phyloP scores from a whole-genome alignment of 1,139 yeast species.

The Yamadazyma pseudoaaseri region DNA sequence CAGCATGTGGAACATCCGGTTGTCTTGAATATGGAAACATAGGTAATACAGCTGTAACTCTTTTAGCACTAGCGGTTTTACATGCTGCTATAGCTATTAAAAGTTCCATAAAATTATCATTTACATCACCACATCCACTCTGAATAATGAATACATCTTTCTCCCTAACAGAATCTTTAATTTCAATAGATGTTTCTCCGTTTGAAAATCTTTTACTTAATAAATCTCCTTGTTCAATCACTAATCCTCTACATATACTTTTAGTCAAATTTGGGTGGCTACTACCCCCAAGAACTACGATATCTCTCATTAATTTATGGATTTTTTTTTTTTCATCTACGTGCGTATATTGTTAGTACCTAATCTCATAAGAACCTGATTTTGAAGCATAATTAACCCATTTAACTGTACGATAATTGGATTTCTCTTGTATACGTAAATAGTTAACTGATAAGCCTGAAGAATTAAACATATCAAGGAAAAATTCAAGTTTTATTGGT shows the following conservation, averaged over 20 bases:
- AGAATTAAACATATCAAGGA: slow-evolving; percentile 72
- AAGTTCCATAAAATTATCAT: slow-evolving; percentile 86
- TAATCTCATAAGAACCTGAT: slow-evolving; percentile 78
- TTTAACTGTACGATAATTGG: slow-evolving; percentile 71
- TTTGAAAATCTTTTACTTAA: slow-evolving; percentile 62
- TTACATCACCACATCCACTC: slow-evolving; percentile 84
- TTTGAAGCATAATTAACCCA: slow-evolving; percentile 81
- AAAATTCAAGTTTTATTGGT: slow-evolving; percentile 72
- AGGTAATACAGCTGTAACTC: slow-evolving; percentile 94
- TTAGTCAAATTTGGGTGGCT: slow-evolving; percentile 67
- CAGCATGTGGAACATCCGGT: slow-evolving; percentile 90
- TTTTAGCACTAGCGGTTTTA: slow-evolving; percentile 89
- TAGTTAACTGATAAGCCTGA: slow-evolving; percentile 77
- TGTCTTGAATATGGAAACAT: slow-evolving; percentile 95
- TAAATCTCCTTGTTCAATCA: slow-evolving; percentile 60
- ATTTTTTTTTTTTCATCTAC: neutral
- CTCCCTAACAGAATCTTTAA: slow-evolving; percentile 84
- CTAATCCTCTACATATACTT: slow-evolving; percentile 61
- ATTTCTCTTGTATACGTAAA: slow-evolving; percentile 65
- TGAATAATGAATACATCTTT: slow-evolving; percentile 89
- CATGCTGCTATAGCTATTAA: slow-evolving; percentile 90
- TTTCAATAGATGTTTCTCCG: slow-evolving; percentile 88
- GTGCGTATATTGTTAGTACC: slow-evolving; percentile 42
- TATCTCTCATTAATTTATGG: slow-evolving; percentile 55
- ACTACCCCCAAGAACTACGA: slow-evolving; percentile 75